Percentiles rank a stretch among this genome's conserved stretches.
These are phyloP conservation scores for Pseudocercospora crystallina DNA, from an alignment of 2,329 filamentous ascomycete species.

Conservation along the genomic window DNA sequence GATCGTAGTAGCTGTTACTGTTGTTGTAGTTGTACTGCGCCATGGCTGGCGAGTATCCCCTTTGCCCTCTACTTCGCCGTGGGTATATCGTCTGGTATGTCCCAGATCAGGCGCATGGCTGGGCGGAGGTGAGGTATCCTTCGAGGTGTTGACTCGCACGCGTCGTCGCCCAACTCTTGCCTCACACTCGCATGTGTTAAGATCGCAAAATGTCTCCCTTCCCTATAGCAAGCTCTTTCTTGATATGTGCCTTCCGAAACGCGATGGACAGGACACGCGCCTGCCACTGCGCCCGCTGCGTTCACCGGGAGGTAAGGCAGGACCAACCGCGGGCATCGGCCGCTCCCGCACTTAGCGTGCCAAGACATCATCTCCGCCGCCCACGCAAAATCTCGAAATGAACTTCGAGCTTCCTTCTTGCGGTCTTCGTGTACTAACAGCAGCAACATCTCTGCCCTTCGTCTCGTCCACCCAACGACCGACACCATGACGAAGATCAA, in stretches of 20 bases:
- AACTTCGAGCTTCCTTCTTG: no score
- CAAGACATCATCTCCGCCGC: no score
- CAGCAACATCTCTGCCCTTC: no score
- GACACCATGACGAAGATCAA: constrained; percentile 72
- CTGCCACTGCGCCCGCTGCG: no score
- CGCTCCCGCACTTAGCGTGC: no score
- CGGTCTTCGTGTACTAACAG: no score
- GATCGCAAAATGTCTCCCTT: neutral
- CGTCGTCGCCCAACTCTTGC: neutral
- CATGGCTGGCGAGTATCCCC: constrained; percentile 15
- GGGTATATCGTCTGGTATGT: constrained; percentile 2
- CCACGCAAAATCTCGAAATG: no score
- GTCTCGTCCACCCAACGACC: constrained; percentile 28
- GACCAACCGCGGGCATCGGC: no score
- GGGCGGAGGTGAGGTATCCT: neutral
- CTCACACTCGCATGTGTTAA: no score
- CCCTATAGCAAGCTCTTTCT: neutral
- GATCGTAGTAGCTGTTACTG: constrained; percentile 29
- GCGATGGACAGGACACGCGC: no score
- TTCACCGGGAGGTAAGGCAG: no score
- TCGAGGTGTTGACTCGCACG: neutral
- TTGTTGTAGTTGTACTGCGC: constrained; percentile 31
- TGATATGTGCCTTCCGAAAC: no score
- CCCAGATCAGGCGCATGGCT: constrained; percentile 7
- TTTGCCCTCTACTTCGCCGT: neutral